Evolutionary conservation across 371 early-diverging fungal genomes (phyloP).

Genomic region (Blakeslea trispora): DNA sequence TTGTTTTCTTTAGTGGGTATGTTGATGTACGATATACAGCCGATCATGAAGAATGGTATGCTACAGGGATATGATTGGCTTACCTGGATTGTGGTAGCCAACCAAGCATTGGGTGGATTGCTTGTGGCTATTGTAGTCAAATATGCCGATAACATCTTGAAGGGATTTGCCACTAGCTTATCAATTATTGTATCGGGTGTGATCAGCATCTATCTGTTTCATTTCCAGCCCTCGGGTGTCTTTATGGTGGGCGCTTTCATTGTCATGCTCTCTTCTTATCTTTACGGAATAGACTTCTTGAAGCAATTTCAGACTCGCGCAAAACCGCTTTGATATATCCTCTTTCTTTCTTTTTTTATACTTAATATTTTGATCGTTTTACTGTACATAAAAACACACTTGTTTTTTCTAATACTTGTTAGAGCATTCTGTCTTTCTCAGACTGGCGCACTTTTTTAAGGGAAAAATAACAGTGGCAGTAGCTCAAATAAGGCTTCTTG

Average conservation of each 20-base stretch:
- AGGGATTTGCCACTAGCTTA: constrained; percentile 86
- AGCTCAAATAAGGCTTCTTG: too few relatives aligned
- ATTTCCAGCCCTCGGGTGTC: constrained; percentile 65
- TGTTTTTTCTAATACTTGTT: too few relatives aligned
- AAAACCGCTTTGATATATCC: constrained; percentile 36
- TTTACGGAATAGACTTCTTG: constrained; percentile 53
- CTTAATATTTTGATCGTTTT: too few relatives aligned
- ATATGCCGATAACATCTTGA: constrained; percentile 89
- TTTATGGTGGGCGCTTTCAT: constrained; percentile 73
- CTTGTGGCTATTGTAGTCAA: constrained; percentile 87
- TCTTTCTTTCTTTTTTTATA: too few relatives aligned
- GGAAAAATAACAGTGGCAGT: too few relatives aligned
- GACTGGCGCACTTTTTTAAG: too few relatives aligned
- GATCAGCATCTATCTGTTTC: constrained; percentile 74
- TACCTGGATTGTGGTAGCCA: constrained; percentile 74
- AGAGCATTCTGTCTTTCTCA: too few relatives aligned
- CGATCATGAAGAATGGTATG: constrained; percentile 66
- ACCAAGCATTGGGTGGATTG: constrained; percentile 85
- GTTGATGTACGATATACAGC: constrained; percentile 63
- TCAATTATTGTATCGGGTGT: constrained; percentile 83
- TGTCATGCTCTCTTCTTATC: constrained; percentile 63
- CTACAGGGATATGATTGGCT: constrained; percentile 75
- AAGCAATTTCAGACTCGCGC: constrained; percentile 17
- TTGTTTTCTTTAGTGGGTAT: constrained; percentile 68
- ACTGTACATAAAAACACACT: too few relatives aligned